These are phyloP conservation scores for Taphrina communis DNA, from an alignment of 1,139 yeast species.

Conservation along the genomic window DNA sequence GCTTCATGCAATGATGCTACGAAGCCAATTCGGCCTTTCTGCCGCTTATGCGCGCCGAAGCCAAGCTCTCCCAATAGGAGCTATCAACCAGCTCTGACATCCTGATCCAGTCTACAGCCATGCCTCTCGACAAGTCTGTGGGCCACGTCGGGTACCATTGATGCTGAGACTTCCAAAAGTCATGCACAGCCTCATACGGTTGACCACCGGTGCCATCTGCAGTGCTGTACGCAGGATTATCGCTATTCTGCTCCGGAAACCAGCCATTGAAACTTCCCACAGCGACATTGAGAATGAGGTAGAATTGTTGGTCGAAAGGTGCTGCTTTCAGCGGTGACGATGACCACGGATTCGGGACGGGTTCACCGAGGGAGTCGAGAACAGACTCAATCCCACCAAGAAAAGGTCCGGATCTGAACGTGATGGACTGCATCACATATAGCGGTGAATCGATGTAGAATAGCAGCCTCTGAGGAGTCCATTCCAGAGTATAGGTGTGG, in stretches of 20 bases:
- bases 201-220: conserved; percentile 27
- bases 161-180: conserved; percentile 39
- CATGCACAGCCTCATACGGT: conserved; percentile 34
- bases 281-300: conserved; percentile 45
- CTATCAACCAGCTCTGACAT: conserved; percentile 30
- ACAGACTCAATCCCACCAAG: conserved; percentile 42
- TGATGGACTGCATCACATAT: conserved; percentile 43
- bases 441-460: conserved; percentile 45
- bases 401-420: conserved; percentile 42
- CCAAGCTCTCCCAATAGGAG: conserved; percentile 25
- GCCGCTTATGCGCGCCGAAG: conserved; percentile 28
- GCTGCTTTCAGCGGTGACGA: conserved; percentile 42
- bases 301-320: conserved; percentile 46
- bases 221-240: conserved; percentile 43
- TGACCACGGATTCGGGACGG: conserved; percentile 45
- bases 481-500: conserved; percentile 45
- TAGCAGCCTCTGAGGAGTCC: conserved; percentile 44
- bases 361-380: conserved; percentile 43
- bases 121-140: conserved; percentile 18
- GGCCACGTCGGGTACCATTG: conserved; percentile 40
- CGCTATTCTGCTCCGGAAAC: conserved; percentile 43
- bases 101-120: conserved; percentile 40
- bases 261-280: conserved; percentile 46
- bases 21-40: neutral
- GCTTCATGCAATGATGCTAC: too few relatives aligned